Conservation (phyloP, 352 stramenopile species). For the Globisporangium viniferum region DNA sequence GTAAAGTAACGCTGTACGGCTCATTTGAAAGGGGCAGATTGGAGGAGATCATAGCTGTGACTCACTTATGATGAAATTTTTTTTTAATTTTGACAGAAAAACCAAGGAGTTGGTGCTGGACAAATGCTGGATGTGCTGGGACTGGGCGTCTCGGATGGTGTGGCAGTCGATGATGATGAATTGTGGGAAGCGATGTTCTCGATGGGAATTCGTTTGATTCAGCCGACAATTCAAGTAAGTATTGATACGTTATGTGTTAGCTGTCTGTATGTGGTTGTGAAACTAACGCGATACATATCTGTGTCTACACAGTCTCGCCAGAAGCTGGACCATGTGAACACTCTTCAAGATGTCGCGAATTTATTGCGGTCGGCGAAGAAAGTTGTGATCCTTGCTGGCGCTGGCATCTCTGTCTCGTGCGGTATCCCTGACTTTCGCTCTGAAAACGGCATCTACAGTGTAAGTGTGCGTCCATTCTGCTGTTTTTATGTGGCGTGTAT, state of each 20-base stretch:
- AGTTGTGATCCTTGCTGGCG: slow-evolving; percentile 92
- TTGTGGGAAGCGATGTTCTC: slow-evolving; percentile 84
- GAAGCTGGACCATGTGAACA: slow-evolving; percentile 53
- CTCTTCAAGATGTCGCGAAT: slow-evolving; percentile 71
- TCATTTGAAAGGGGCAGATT: background rate
- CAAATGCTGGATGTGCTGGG: slow-evolving; percentile 81
- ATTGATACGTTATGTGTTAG: background rate
- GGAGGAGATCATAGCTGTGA: background rate
- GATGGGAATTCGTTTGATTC: slow-evolving; percentile 81
- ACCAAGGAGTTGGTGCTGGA: slow-evolving; percentile 47
- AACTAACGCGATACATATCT: background rate
- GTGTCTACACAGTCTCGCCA: slow-evolving; percentile 30
- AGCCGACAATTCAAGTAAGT: slow-evolving; percentile 54
- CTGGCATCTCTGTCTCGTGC: slow-evolving; percentile 95
- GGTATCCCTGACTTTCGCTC: slow-evolving; percentile 99
- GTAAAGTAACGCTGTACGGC: slow-evolving; percentile 2
- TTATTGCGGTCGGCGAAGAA: slow-evolving; percentile 77
- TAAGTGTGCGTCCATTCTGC: slow-evolving; percentile 34
- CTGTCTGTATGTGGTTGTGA: background rate
- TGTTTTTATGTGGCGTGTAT: background rate
- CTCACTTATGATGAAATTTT: background rate
- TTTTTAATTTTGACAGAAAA: slow-evolving; percentile 34
- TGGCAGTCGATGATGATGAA: slow-evolving; percentile 76
- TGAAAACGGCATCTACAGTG: slow-evolving; percentile 88
- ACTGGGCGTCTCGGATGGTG: slow-evolving; percentile 70